A percentile compares a stretch with the other conserved stretches of the same genome.
phyloP scores from a whole-genome alignment of 495 filamentous ascomycete genomes.

The Apiosordaria backusii region DNA sequence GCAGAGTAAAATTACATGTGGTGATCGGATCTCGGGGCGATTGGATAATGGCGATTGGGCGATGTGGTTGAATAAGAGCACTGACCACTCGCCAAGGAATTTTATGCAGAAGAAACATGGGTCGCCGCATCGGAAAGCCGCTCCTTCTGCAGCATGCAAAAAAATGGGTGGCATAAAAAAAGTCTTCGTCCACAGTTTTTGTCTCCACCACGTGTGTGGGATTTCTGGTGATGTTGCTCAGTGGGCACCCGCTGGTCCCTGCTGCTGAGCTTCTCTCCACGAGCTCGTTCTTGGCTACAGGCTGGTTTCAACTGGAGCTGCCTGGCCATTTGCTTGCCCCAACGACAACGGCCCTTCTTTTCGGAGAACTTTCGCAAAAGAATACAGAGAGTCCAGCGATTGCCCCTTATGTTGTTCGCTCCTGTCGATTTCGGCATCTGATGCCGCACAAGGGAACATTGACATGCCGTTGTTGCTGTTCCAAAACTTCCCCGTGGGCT shows the following conservation, averaged over 20 bases:
- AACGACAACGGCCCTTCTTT: not conserved
- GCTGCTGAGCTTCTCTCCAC: not conserved
- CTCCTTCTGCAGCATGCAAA: not conserved
- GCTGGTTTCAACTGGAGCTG: not conserved
- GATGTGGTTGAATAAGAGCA: not conserved
- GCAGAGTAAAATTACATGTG: not conserved
- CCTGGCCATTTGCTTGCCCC: not conserved
- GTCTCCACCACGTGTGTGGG: constrained; percentile 4
- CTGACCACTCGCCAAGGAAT: not conserved
- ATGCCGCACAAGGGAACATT: not conserved
- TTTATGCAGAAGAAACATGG: not conserved
- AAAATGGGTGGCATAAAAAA: constrained; percentile 9
- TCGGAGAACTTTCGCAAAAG: not conserved
- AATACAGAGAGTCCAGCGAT: not conserved
- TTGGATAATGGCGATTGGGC: constrained; percentile 4
- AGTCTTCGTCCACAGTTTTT: not conserved
- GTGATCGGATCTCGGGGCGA: constrained; percentile 6
- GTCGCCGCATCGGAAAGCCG: constrained; percentile 5
- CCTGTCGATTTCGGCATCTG: not conserved
- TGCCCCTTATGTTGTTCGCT: too few relatives aligned
- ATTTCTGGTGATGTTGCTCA: not conserved
- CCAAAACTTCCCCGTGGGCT: not conserved
- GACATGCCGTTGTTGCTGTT: not conserved
- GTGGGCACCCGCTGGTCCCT: not conserved
- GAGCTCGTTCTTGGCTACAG: not conserved